Evolutionary conservation across 164 flowering plant species (phyloP).

Genomic region (Nelumbo lutea): DNA sequence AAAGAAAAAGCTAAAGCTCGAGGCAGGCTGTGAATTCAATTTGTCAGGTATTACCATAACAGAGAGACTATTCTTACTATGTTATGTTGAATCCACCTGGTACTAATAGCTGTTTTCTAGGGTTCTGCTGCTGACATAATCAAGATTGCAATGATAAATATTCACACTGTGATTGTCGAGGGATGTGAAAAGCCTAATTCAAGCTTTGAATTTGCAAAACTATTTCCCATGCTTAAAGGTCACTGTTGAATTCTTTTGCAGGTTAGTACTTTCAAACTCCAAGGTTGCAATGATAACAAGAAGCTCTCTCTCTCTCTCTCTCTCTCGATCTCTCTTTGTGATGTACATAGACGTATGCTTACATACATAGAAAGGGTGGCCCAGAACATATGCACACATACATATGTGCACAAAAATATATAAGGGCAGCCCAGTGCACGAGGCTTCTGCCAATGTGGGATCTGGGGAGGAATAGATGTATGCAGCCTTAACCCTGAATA

Average conservation of each 20-base stretch:
- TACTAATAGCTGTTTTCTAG: conserved; percentile 23
- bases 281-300: neutral
- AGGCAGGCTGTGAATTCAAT: conserved; percentile 98
- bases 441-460: no score
- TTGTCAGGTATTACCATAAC: conserved; percentile 61
- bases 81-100: neutral
- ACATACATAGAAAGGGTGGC: neutral
- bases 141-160: conserved; percentile 86
- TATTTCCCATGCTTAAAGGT: conserved; percentile 45
- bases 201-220: conserved; percentile 18
- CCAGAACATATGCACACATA: no score
- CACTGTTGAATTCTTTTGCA: conserved; percentile 63
- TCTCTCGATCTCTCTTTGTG: neutral
- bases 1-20: conserved; percentile 90
- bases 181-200: conserved; percentile 26
- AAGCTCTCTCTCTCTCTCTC: no score
- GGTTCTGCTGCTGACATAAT: conserved; percentile 99
- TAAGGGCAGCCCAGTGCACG: no score
- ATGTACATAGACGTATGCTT: neutral
- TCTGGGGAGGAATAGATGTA: no score
- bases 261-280: conserved; percentile 25
- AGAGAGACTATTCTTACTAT: neutral
- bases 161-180: conserved; percentile 56
- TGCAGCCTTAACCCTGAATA: no score
- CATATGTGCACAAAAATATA: no score